Base-by-base conservation (phyloP, 441 rosid genomes). In the Arabidopsis hybrid region DNA sequence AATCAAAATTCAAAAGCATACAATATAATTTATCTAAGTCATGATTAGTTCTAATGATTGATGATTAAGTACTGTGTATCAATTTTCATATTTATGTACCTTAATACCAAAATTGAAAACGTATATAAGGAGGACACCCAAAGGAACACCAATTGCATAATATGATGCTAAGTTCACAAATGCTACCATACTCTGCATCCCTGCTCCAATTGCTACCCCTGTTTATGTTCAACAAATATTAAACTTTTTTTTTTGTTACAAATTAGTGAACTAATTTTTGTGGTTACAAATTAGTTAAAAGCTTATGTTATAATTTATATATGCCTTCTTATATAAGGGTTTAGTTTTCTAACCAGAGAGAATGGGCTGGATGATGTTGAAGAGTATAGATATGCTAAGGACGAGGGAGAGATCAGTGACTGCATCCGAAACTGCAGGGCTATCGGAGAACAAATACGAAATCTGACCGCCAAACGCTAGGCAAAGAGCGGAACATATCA, bases 321-420 rank as follows among this genome's bases (percentile, higher is more conserved):
- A 47, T 50, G 31, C 7, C n/a, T n/a, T n/a, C 8, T 18, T 0
- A 21, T 39, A 29, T 17, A 38, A 40, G 3, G 45, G 35, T 34
- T 59, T 39, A 11, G 7, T 47, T 4, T 40, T n/a, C 64, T 74
- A 74, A 72, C 97, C 97, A 71, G 88, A 65, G 45, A 88, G 86
- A 11, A 88, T 77, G 21, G 91, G 80, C 68, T 89, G 91, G 63
- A 84, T 45, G 39, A 87, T 81, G 51, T 89, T 89, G 29, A 91
- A 74, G 16, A 91, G 72, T 17, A 89, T 76, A 1, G 97, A 85
- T 70, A 88, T 58, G 58, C 91, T 79, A 5, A 89, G 88, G 8
- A 88, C 75, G 5, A 83, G 53, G 12, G 89, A 85, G 79, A 91
- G 97, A 56, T 73, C 83, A 14, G 84, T 76, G 4, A 89, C 87